A percentile compares a stretch with the other conserved stretches of the same genome.
phyloP scores from a whole-genome alignment of 1,284 basidiomycete genomes.

The Sporisorium sorghi region DNA sequence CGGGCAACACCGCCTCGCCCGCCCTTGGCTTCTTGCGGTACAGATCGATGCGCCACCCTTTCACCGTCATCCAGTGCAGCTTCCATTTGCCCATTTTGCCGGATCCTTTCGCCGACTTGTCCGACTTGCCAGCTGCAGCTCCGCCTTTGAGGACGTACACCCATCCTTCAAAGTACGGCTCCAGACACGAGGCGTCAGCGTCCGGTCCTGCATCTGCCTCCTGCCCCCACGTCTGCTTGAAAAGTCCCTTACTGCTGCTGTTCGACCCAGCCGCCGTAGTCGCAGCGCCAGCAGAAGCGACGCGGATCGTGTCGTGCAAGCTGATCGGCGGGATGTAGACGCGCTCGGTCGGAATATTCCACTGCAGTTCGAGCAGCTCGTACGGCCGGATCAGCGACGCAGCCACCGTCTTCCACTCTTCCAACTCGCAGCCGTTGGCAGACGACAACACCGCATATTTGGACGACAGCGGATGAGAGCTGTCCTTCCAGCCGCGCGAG shows the following conservation, averaged over 20 bases:
- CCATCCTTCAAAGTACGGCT: conserved; percentile 60
- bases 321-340: conserved; percentile 40
- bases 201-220: conserved; percentile 19
- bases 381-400: conserved; percentile 49
- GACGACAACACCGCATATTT: conserved; percentile 46
- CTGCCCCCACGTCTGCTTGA: conserved; percentile 6
- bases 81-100: conserved; percentile 55
- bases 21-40: conserved; percentile 45
- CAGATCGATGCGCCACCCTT: conserved; percentile 49
- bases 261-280: neutral
- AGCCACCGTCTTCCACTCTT: conserved; percentile 57
- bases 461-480: conserved; percentile 43
- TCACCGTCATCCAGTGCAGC: conserved; percentile 52
- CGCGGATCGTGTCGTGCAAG: conserved; percentile 16
- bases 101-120: conserved; percentile 3
- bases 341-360: conserved; percentile 43
- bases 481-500: conserved; percentile 27
- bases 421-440: conserved; percentile 52
- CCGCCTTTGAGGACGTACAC: conserved; percentile 54
- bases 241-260: conserved; percentile 5
- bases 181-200: conserved; percentile 23
- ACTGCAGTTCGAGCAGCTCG: conserved; percentile 59
- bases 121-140: conserved; percentile 18
- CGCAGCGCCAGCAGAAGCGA: neutral
- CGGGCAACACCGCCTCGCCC: conserved; percentile 24